Percentiles rank a stretch among this genome's conserved stretches.
These are phyloP conservation scores for Trichocomaceae sp. DNA, from an alignment of 2,329 filamentous ascomycete species.

Conservation along the genomic window DNA sequence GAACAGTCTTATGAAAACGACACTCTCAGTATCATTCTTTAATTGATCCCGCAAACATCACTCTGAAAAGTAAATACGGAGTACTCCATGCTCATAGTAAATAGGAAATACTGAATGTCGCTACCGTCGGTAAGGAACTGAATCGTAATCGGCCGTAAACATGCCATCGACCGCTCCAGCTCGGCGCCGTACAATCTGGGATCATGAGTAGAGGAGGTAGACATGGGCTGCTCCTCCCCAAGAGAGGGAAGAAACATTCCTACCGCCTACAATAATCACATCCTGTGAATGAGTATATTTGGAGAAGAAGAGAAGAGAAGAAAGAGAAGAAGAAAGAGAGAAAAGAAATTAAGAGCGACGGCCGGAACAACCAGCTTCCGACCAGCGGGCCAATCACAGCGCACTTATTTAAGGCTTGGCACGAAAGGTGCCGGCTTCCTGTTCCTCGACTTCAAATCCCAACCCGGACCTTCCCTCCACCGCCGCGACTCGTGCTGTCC, in stretches of 20 bases:
- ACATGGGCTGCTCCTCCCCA: slow-evolving; percentile 31
- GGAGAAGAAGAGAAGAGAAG: slow-evolving; percentile 28
- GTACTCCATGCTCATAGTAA: no score
- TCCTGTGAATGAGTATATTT: slow-evolving; percentile 52
- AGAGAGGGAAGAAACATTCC: slow-evolving; percentile 28
- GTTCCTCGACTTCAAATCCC: slow-evolving; percentile 1
- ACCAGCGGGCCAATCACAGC: slow-evolving; percentile 32
- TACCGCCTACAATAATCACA: slow-evolving; percentile 61
- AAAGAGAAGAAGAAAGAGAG: slow-evolving; percentile 27
- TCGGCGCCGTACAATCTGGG: slow-evolving; percentile 56
- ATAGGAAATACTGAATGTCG: slow-evolving; percentile 42
- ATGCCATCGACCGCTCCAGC: slow-evolving; percentile 58
- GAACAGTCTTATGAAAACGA: neutral
- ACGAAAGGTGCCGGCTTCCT: slow-evolving; percentile 16
- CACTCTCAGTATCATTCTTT: no score
- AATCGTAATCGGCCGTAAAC: slow-evolving; percentile 46
- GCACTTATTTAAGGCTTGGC: slow-evolving; percentile 31
- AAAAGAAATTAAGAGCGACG: slow-evolving; percentile 18
- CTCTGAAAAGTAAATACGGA: no score
- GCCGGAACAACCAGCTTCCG: slow-evolving; percentile 27
- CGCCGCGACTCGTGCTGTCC: slow-evolving; percentile 14
- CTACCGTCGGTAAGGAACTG: slow-evolving; percentile 62
- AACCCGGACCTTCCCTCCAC: slow-evolving; percentile 12
- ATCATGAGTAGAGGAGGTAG: slow-evolving; percentile 56
- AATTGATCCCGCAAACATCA: no score